Percentiles rank a stretch among this genome's conserved stretches.
phyloP scores from a whole-genome alignment of 164 flowering plant genomes.

The Umbilicus rupestris region DNA sequence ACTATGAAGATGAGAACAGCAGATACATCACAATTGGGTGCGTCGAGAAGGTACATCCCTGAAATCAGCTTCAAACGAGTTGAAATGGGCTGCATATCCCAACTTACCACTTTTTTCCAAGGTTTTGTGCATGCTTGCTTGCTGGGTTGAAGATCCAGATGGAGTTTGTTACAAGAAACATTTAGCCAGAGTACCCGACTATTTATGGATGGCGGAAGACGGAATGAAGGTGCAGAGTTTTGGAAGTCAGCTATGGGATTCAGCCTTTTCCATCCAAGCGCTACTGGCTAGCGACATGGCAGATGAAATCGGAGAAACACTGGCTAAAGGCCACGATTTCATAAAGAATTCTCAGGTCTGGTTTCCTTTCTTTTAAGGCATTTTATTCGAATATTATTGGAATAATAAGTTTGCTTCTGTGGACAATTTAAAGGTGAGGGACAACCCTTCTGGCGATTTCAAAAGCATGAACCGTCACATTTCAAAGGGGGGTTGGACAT shows the following conservation, averaged over 20 bases:
- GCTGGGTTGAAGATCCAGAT: constrained; percentile 2
- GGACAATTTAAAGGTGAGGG: neutral
- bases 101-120: no score
- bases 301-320: neutral
- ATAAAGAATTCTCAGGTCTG: constrained; percentile 2
- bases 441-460: neutral
- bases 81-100: no score
- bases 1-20: neutral
- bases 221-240: neutral
- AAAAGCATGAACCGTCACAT: neutral
- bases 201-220: neutral
- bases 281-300: neutral
- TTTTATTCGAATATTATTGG: neutral
- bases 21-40: constrained; percentile 1
- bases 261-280: neutral
- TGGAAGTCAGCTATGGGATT: constrained; percentile 2
- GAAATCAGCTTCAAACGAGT: no score
- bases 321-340: constrained; percentile 2
- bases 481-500: constrained; percentile 3
- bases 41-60: neutral
- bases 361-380: neutral
- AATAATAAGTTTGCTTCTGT: neutral
- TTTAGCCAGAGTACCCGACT: neutral
- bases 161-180: neutral
- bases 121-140: constrained; percentile 3